Conservation (phyloP, 305 asterid genomes). For the Rubia tinctorum region DNA sequence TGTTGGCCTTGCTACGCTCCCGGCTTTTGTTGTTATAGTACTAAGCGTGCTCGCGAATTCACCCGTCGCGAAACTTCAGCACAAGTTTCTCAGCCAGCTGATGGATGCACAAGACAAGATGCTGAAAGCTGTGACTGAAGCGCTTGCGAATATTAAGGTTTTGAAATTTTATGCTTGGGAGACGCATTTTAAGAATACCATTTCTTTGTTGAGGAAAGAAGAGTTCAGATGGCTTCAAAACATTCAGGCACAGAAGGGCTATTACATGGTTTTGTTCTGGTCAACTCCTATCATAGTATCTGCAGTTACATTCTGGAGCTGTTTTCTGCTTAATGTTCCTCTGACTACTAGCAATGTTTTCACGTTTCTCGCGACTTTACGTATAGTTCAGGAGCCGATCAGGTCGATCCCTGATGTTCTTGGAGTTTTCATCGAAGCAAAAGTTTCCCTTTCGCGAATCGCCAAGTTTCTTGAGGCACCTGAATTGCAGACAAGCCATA, state of each 20-base stretch:
- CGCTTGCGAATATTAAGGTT: conserved; percentile 89
- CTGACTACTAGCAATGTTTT: conserved; percentile 75
- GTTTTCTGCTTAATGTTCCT: conserved; percentile 71
- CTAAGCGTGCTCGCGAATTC: conserved; percentile 70
- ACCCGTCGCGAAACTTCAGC: conserved; percentile 91
- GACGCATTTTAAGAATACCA: conserved; percentile 56
- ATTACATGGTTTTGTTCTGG: conserved; percentile 87
- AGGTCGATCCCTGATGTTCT: conserved; percentile 86
- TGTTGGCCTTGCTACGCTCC: conserved; percentile 80
- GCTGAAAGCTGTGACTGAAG: conserved; percentile 71
- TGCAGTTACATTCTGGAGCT: conserved; percentile 85
- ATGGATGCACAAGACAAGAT: conserved; percentile 90
- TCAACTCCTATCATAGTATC: conserved; percentile 85
- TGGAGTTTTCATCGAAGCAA: conserved; percentile 85
- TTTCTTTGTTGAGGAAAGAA: conserved; percentile 46
- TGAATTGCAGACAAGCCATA: conserved; percentile 48
- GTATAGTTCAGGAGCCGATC: conserved; percentile 93
- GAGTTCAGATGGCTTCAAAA: conserved; percentile 77
- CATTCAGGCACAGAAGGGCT: conserved; percentile 66
- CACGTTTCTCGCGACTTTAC: conserved; percentile 83
- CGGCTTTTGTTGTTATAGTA: conserved; percentile 63
- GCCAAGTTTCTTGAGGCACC: conserved; percentile 36
- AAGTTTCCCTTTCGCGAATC: conserved; percentile 68
- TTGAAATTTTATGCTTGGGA: conserved; percentile 93
- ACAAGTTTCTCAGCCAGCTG: conserved; percentile 69